Conservation (phyloP, 2,329 filamentous ascomycete species). For the Epichloe glyceriae region DNA sequence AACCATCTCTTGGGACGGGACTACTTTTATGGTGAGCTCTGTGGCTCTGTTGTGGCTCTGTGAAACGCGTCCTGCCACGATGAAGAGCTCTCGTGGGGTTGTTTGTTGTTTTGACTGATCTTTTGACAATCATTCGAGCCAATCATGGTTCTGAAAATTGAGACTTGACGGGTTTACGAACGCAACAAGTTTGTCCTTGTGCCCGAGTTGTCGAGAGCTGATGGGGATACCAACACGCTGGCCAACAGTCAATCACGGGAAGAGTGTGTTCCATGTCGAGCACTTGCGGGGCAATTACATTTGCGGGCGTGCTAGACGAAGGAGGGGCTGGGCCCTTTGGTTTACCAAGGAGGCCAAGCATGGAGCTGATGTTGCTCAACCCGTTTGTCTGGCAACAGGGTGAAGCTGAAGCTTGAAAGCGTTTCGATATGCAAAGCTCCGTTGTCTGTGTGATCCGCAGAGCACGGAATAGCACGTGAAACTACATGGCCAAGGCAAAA, state of each 20-base stretch:
- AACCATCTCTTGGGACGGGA: neutral
- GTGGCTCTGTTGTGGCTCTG: neutral
- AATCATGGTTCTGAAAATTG: neutral
- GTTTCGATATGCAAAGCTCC: neutral
- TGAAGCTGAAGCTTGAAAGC: neutral
- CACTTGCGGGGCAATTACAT: neutral
- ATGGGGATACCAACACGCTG: neutral
- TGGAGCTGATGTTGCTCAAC: neutral
- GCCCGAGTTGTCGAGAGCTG: neutral
- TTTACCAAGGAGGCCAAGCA: neutral
- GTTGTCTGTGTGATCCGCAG: neutral
- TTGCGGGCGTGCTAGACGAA: neutral
- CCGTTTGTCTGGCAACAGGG: neutral
- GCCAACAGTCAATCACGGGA: neutral
- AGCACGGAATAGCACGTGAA: neutral
- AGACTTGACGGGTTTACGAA: neutral
- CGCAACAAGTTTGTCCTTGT: neutral
- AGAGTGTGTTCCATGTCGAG: neutral
- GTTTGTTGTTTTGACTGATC: neutral
- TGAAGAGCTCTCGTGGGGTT: neutral
- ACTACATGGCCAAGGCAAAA: neutral
- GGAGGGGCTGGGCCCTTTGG: neutral
- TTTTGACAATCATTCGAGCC: neutral
- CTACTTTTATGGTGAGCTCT: neutral
- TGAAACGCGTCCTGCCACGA: constrained; percentile 3